These are phyloP conservation scores for Tetrahymena elliotti DNA, from an alignment of 73 alveolate genomes.

Conservation along the genomic window DNA sequence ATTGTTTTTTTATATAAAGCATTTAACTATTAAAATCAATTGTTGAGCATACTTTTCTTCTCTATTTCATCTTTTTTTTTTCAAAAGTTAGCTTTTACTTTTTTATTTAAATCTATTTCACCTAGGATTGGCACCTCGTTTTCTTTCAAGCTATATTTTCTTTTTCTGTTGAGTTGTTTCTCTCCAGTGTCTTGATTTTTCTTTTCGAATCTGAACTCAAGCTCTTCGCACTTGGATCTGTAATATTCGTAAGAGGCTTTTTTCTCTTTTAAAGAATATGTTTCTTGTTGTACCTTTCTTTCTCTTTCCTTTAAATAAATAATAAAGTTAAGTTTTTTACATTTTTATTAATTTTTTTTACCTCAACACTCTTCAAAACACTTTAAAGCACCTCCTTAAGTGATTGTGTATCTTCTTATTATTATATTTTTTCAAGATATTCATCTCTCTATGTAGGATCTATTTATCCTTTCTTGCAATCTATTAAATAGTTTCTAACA, in stretches of 20 bases:
- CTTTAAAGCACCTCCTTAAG: background rate
- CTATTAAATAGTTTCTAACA: background rate
- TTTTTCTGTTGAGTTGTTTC: background rate
- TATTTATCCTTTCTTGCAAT: background rate
- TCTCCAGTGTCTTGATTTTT: background rate
- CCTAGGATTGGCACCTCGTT: background rate
- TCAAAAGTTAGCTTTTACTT: background rate
- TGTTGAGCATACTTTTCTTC: background rate
- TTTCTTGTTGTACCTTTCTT: background rate
- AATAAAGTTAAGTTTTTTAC: background rate
- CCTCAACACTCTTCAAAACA: background rate
- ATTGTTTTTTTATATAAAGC: background rate
- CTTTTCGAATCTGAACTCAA: background rate
- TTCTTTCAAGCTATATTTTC: background rate
- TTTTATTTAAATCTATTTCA: background rate
- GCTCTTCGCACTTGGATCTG: background rate
- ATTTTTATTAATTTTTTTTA: background rate
- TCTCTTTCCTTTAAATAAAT: background rate
- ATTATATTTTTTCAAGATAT: background rate
- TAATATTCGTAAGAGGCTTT: background rate
- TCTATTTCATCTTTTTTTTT: background rate
- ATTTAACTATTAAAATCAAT: background rate
- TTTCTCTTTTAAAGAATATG: background rate
- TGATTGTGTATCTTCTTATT: background rate
- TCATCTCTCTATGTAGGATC: background rate